These are phyloP conservation scores for Mucor saturninus DNA, from an alignment of 371 early-diverging fungal species.

Conservation along the genomic window DNA sequence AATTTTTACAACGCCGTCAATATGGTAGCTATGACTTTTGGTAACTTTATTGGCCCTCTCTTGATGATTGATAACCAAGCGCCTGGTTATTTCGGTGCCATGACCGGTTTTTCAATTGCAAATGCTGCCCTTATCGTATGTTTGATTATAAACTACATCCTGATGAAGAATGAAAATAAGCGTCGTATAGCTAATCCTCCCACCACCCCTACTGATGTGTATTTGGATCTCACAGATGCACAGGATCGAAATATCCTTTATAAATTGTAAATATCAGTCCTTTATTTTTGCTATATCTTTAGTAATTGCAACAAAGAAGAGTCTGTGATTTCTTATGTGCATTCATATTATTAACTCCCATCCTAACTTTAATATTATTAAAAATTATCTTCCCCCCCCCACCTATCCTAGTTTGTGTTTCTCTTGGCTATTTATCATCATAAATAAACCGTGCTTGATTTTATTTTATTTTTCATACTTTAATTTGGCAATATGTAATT, in stretches of 20 bases:
- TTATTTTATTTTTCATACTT: too few species aligned
- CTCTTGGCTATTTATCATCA: too few species aligned
- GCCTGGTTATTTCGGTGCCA: constrained; percentile 27
- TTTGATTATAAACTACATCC: constrained; percentile 12
- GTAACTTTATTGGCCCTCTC: constrained; percentile 36
- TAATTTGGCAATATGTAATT: too few species aligned
- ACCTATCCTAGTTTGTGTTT: too few species aligned
- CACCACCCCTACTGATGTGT: constrained; percentile 15
- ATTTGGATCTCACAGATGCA: constrained; percentile 42
- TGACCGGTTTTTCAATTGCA: constrained; percentile 24
- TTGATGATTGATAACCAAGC: constrained; percentile 28
- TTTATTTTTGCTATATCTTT: too few species aligned
- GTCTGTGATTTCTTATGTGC: too few species aligned
- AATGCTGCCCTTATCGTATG: constrained; percentile 24
- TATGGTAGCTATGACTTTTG: constrained; percentile 30
- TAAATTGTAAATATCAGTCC: constrained; percentile 26
- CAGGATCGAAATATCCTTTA: constrained; percentile 45
- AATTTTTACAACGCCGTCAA: constrained; percentile 27
- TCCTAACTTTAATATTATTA: too few species aligned
- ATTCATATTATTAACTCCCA: too few species aligned
- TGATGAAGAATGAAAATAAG: constrained; percentile 32
- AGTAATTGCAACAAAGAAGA: too few species aligned
- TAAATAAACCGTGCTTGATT: too few species aligned
- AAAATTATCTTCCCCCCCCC: too few species aligned
- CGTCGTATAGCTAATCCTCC: constrained; percentile 23